phyloP scores from a whole-genome alignment of 257 asterid genomes.

The Solanum virginianum region DNA sequence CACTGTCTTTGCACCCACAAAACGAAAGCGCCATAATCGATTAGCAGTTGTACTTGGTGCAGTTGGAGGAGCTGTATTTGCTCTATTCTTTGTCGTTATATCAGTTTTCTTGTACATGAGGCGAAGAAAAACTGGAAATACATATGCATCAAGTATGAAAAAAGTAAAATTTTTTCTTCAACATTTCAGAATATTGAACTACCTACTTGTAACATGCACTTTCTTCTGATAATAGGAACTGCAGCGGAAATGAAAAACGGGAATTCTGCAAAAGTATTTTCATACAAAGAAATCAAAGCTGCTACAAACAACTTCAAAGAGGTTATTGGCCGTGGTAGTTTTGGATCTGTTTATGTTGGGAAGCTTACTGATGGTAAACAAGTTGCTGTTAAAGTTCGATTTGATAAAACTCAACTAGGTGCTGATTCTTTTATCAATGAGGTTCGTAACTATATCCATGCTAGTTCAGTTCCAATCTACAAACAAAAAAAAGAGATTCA shows the following conservation, averaged over 20 bases:
- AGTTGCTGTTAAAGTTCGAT: conserved; percentile 87
- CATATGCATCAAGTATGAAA: conserved; percentile 39
- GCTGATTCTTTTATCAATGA: conserved; percentile 88
- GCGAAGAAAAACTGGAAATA: conserved; percentile 25
- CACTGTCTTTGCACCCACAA: conserved; percentile 48
- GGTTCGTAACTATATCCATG: conserved; percentile 20
- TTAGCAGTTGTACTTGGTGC: conserved; percentile 36
- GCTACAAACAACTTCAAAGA: conserved; percentile 76
- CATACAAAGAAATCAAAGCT: conserved; percentile 69
- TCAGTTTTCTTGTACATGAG: conserved; percentile 41
- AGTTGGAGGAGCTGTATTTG: conserved; percentile 47
- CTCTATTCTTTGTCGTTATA: conserved; percentile 29
- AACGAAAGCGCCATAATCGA: conserved; percentile 36
- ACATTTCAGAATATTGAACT: neutral
- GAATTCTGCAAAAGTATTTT: conserved; percentile 58
- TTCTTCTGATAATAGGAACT: conserved; percentile 14
- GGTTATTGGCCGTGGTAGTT: conserved; percentile 80
- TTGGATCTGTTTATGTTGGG: conserved; percentile 76
- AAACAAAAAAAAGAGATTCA: neutral
- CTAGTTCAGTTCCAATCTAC: neutral
- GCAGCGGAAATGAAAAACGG: conserved; percentile 38
- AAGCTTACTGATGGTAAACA: conserved; percentile 59
- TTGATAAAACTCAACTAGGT: conserved; percentile 71
- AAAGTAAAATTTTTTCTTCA: neutral
- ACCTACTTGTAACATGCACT: neutral